Base-by-base conservation (phyloP, 2,329 filamentous ascomycete species). In the Sphaerulina populicola region DNA sequence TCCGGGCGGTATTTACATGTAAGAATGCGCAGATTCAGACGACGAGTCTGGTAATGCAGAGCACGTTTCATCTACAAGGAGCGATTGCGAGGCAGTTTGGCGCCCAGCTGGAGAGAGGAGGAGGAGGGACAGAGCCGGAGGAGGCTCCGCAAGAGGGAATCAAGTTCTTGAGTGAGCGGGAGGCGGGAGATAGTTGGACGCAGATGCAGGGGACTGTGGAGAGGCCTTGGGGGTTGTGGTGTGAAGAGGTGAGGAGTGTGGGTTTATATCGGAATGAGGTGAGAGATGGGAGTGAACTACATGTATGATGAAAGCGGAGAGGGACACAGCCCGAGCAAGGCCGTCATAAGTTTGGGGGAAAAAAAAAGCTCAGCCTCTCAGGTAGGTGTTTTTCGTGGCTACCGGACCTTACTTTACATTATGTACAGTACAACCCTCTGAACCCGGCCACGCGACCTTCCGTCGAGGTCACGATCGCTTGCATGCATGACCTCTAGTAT, bases 201-300 rank as follows among this genome's bases (percentile, higher is more conserved):
- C 59, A 64, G 7, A 69, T 64, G 12, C 60, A 64, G 48, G 59
- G 57, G 6, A 45, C 54, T 40, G 56, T 69, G n/a, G 58, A 61
- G 1, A 63, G 69, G 53, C 66, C 72, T 4, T 75, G 72, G 72
- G 61, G 59, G 35, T 52, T 73, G 11, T 74, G 72, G 72, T 66
- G 64, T 54, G 64, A 65, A 15, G 71, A 74, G 57, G 69, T 73
- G 6, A 67, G 66, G 47, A 18, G 38, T 10, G 61, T 65, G 15
- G 63, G 59, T 48, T 63, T 63, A 11, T 54, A 40, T 21, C n/a
- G 15, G 3, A 40, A 40, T 11, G 7, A 10, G 15, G 38, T 40
- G 38, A 40, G 38, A 40, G 38, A 40, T 23, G 38, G 23, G 38
- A 40, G 18, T 7, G 38, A 10, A 21, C 3, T 3, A n/a, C n/a